Evolutionary conservation across 495 filamentous ascomycete genomes (phyloP).

Genomic region (Aspergillus baeticus): DNA sequence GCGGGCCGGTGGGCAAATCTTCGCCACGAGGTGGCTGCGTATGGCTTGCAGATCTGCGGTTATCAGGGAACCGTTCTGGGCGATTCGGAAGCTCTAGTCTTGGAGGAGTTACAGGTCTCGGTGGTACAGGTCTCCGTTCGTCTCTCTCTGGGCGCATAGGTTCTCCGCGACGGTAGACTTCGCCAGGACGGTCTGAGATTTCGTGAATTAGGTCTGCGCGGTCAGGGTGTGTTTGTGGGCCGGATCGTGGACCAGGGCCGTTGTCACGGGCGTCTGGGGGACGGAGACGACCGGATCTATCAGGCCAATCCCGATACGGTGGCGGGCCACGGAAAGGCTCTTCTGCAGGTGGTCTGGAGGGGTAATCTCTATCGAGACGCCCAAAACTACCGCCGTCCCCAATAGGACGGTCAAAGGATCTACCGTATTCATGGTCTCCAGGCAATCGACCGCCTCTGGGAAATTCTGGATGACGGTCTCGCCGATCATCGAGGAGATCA

Average conservation of each 20-base stretch:
- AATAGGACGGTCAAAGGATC: slow-evolving; percentile 32
- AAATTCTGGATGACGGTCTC: slow-evolving; percentile 38
- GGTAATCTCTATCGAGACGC: slow-evolving; percentile 37
- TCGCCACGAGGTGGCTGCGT: slow-evolving; percentile 23
- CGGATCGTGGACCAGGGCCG: slow-evolving; percentile 16
- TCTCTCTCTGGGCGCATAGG: slow-evolving; percentile 34
- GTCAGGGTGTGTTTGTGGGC: slow-evolving; percentile 29
- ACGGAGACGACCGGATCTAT: slow-evolving; percentile 36
- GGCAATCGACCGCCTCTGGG: slow-evolving; percentile 36
- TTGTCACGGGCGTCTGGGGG: slow-evolving; percentile 23
- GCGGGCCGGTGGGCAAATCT: slow-evolving; percentile 42
- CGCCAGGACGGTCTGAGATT: slow-evolving; percentile 29
- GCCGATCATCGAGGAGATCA: slow-evolving; percentile 39
- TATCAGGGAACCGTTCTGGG: slow-evolving; percentile 39
- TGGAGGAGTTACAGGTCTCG: slow-evolving; percentile 30
- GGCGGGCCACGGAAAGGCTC: slow-evolving; percentile 43
- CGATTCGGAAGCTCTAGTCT: slow-evolving; percentile 35
- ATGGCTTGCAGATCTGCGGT: slow-evolving; percentile 31
- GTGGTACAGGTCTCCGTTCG: slow-evolving; percentile 30
- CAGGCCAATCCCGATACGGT: slow-evolving; percentile 40
- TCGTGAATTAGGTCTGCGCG: slow-evolving; percentile 40
- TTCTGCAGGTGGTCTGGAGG: slow-evolving; percentile 31
- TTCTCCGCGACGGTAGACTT: slow-evolving; percentile 36
- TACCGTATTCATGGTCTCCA: slow-evolving; percentile 32
- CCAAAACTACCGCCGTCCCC: slow-evolving; percentile 31